phyloP scores from a whole-genome alignment of 2,329 filamentous ascomycete genomes.

The Nothophoma quercina region DNA sequence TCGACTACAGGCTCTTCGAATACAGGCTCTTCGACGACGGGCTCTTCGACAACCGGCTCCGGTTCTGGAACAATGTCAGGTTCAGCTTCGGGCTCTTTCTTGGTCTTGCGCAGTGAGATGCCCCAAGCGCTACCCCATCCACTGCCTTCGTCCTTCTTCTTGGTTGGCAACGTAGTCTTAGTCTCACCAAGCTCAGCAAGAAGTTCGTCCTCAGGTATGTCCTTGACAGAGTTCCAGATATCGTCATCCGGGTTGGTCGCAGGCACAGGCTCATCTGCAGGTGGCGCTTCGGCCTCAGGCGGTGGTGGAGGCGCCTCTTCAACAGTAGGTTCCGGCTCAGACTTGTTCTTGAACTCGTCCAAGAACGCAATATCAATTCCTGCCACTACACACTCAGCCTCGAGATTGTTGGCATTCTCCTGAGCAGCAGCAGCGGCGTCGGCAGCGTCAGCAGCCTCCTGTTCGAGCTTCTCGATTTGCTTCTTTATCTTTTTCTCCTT shows the following conservation, averaged over 20 bases:
- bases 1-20: slow-evolving; percentile 31
- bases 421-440: slow-evolving; percentile 49
- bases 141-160: slow-evolving; percentile 39
- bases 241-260: slow-evolving; percentile 33
- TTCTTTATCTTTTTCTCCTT: slow-evolving; percentile 39
- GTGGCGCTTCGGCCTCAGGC: slow-evolving; percentile 20
- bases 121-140: slow-evolving; percentile 56
- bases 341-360: slow-evolving; percentile 35
- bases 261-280: slow-evolving; percentile 21
- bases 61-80: slow-evolving; percentile 32
- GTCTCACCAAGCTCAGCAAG: slow-evolving; percentile 48
- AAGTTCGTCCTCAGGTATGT: slow-evolving; percentile 42
- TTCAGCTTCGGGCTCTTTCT: slow-evolving; percentile 53
- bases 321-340: slow-evolving; percentile 25
- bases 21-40: slow-evolving; percentile 36
- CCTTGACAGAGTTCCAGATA: slow-evolving; percentile 45
- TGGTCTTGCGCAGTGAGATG: slow-evolving; percentile 54
- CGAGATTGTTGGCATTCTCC: slow-evolving; percentile 35
- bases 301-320: slow-evolving; percentile 35
- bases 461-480: slow-evolving; percentile 38
- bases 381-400: slow-evolving; percentile 47
- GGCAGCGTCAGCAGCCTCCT: slow-evolving; percentile 38
- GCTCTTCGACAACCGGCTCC: slow-evolving; percentile 34
- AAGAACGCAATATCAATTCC: slow-evolving; percentile 36
- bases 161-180: slow-evolving; percentile 16